phyloP scores from a whole-genome alignment of 441 rosid genomes.

The Corymbia citriodora region DNA sequence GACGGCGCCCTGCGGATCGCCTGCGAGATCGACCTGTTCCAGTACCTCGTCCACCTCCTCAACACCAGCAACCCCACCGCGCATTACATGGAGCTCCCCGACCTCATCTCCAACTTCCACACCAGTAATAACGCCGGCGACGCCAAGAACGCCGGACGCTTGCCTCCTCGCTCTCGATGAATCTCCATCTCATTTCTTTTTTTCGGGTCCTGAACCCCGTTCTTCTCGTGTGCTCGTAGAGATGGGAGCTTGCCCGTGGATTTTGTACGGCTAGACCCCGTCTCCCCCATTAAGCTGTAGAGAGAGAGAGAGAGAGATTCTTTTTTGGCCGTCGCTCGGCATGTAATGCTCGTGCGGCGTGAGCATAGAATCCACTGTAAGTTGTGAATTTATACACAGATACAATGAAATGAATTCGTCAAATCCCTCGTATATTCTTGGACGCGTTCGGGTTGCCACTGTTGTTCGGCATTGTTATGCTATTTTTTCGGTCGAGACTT shows the following conservation, averaged over 20 bases:
- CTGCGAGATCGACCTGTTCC: conserved; percentile 35
- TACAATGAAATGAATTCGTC: background rate
- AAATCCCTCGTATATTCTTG: background rate
- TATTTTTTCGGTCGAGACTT: background rate
- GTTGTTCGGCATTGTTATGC: background rate
- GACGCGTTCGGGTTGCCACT: background rate
- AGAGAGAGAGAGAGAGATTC: background rate
- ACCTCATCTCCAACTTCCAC: background rate
- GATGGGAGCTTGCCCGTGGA: background rate
- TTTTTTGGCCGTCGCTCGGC: background rate
- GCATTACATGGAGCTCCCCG: conserved; percentile 9
- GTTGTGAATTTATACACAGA: background rate
- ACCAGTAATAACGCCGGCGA: background rate
- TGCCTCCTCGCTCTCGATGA: background rate
- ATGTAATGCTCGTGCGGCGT: background rate
- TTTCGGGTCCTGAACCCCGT: background rate
- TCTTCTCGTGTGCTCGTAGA: background rate
- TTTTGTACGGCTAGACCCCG: background rate
- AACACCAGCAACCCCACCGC: conserved; percentile 22
- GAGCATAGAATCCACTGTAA: background rate
- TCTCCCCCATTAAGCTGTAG: background rate
- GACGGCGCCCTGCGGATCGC: conserved; percentile 43
- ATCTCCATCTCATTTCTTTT: background rate
- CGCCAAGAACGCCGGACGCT: background rate
- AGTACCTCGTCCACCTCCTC: conserved; percentile 34